Evolutionary conservation across 805 yeast genomes (phyloP).

Genomic region (Pichia gijzeniarum): DNA sequence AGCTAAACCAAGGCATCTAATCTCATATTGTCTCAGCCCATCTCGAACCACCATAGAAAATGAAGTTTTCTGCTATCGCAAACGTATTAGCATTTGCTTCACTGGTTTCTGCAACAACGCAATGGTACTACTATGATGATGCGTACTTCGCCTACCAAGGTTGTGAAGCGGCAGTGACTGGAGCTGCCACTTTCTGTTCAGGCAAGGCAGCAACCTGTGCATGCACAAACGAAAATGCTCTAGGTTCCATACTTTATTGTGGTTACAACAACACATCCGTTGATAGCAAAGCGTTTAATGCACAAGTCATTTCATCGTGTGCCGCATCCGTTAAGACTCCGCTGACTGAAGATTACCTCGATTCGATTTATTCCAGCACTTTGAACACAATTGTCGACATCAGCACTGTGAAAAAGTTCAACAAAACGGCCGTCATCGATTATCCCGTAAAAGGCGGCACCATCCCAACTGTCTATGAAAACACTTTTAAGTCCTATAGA

Average conservation of each 20-base stretch:
- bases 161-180: slow-evolving; percentile 20
- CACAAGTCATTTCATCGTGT: slow-evolving; percentile 20
- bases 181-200: slow-evolving; percentile 19
- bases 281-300: slow-evolving; percentile 16
- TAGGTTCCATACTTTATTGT: slow-evolving; percentile 27
- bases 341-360: background rate
- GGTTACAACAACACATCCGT: slow-evolving; percentile 13
- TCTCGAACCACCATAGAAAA: too few species aligned
- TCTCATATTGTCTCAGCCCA: too few species aligned
- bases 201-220: slow-evolving; percentile 16
- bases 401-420: slow-evolving; percentile 27
- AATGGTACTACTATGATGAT: slow-evolving; percentile 7
- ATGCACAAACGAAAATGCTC: slow-evolving; percentile 24
- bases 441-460: slow-evolving; percentile 32
- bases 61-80: slow-evolving; percentile 1
- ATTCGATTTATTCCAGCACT: slow-evolving; percentile 34
- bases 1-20: too few species aligned
- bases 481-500: slow-evolving; percentile 22
- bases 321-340: slow-evolving; percentile 22
- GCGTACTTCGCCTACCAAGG: slow-evolving; percentile 15
- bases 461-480: slow-evolving; percentile 19
- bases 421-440: slow-evolving; percentile 24
- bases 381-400: slow-evolving; percentile 33
- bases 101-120: background rate
- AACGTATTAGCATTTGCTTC: slow-evolving; percentile 1